Base-by-base conservation (phyloP, 345 rosid genomes). In the Triadica sebifera region DNA sequence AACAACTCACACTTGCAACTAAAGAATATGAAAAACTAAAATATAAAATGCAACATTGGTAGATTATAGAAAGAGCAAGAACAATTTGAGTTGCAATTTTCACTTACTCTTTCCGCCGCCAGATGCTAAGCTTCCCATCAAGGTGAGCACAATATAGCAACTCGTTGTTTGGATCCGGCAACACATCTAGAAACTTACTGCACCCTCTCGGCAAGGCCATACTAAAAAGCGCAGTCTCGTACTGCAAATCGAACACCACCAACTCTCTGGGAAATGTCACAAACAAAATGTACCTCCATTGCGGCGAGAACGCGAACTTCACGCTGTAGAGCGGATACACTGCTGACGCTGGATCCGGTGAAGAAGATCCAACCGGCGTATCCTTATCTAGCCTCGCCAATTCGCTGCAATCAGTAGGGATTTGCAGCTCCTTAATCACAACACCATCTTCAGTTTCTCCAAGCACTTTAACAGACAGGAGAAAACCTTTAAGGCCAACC, bases 231-330 rank as follows among this genome's bases (percentile, higher is more conserved):
- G 87, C 29, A 0, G 93, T 86, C 81, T 89, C 87, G 43, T 92
- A 94, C 81, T 89, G 93, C 84, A 94, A 82, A 89, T 94, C 98
- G 58, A 87, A 94, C 39, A 92, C 90, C 72, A 91, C 87, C 66
- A 94, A 77, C 86, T 94, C 98, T 82, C 91, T 89, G 4, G 98
- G 98, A 71, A 92, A 94, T n/a, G 91, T 90, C 45, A 86, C 87
- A 74, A 82, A 91, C 61, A 92, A 56, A 20, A 94, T 84, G 75
- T 92, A 87, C 86, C 77, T 91, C 97, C 95, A 94, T 37, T 78
- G 90, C 5, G 91, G 93, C 38, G 98, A 92, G 70, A 92, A 94
- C 11, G 97, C 82, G 49, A 92, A 82, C 73, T 87, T 89, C 74
- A 87, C 97, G 34, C 71, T 73, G 74, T 92, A 87, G 12, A 83